phyloP scores from a whole-genome alignment of 345 rosid genomes.

The Camelina sativa region DNA sequence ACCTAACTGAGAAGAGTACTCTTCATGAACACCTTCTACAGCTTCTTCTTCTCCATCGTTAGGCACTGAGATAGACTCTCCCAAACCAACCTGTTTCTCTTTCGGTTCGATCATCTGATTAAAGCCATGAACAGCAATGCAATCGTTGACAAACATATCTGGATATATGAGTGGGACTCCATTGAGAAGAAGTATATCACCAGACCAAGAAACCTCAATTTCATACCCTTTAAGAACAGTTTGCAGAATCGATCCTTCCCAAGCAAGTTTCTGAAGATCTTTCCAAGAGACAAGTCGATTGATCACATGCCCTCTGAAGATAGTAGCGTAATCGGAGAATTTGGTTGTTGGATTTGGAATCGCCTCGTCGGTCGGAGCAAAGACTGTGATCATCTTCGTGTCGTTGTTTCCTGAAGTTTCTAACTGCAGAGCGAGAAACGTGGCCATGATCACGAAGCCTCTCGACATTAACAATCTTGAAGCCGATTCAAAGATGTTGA shows the following conservation, averaged over 20 bases:
- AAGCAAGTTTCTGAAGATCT: conserved; percentile 39
- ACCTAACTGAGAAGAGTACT: conserved; percentile 36
- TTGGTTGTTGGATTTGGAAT: conserved; percentile 27
- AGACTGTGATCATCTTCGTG: conserved; percentile 48
- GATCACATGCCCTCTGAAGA: conserved; percentile 49
- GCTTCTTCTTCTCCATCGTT: conserved; percentile 32
- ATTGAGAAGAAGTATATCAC: conserved; percentile 51
- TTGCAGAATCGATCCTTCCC: conserved; percentile 38
- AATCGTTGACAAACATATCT: conserved; percentile 44
- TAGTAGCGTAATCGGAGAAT: conserved; percentile 42
- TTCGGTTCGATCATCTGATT: conserved; percentile 38
- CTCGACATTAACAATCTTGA: conserved; percentile 44
- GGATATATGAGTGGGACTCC: conserved; percentile 50
- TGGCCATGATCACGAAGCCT: conserved; percentile 49
- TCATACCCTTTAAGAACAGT: conserved; percentile 44
- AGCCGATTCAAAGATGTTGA: conserved; percentile 44
- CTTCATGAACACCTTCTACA: conserved; percentile 26
- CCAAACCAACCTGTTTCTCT: conserved; percentile 28
- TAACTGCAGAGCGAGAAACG: conserved; percentile 53
- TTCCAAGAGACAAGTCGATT: conserved; percentile 44
- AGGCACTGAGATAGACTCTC: conserved; percentile 46
- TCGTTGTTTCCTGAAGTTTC: conserved; percentile 24
- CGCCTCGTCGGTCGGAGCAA: conserved; percentile 53
- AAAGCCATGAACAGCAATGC: conserved; percentile 56
- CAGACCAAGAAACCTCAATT: conserved; percentile 48